phyloP scores from a whole-genome alignment of 1,284 basidiomycete genomes.

The Leccinum proximum region DNA sequence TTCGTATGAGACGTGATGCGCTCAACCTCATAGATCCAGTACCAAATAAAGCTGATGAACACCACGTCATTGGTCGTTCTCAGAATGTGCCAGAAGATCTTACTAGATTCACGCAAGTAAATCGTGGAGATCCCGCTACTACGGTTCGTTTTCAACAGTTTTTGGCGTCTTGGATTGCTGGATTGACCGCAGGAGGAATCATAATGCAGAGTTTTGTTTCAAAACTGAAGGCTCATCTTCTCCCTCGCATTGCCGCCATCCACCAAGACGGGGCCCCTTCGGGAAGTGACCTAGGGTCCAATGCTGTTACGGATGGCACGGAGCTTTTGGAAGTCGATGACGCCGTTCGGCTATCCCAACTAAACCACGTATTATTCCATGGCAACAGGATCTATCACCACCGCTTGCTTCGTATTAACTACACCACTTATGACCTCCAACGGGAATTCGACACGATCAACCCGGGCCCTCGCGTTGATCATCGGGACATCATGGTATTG shows the following conservation, averaged over 20 bases:
- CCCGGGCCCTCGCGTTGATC: not conserved
- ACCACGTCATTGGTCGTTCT: not conserved
- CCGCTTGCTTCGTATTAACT: not conserved
- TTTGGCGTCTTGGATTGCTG: too few species aligned
- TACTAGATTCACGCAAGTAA: constrained; percentile 8
- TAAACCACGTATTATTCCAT: not conserved
- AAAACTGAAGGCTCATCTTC: not conserved
- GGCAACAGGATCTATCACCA: not conserved
- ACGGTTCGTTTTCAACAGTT: not conserved
- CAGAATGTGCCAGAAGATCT: constrained; percentile 15
- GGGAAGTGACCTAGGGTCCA: not conserved
- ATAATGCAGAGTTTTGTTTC: not conserved
- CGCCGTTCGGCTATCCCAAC: not conserved
- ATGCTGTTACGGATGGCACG: not conserved
- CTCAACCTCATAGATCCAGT: too few species aligned
- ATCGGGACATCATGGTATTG: too few species aligned
- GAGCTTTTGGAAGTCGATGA: not conserved
- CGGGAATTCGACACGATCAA: not conserved
- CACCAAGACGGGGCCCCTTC: not conserved
- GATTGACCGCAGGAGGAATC: not conserved
- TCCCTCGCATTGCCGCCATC: not conserved
- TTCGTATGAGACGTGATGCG: too few species aligned
- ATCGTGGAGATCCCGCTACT: not conserved
- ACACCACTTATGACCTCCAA: not conserved
- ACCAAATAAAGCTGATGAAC: too few species aligned